Base-by-base conservation (phyloP, 495 filamentous ascomycete species). In the Penicillium ucsense region DNA sequence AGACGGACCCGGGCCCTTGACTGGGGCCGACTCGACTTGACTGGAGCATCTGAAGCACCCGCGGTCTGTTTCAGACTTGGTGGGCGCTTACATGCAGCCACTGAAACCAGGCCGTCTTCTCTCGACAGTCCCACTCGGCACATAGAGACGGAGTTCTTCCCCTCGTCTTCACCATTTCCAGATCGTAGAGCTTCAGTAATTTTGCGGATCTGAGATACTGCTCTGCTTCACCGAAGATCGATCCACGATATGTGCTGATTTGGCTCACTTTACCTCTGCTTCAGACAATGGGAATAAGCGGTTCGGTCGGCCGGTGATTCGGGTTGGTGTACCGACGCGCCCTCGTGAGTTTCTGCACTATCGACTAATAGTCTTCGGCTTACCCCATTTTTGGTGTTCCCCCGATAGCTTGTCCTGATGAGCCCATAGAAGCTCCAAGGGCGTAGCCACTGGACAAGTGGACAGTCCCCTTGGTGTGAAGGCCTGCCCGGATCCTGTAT, bases 41-140 rank as follows among this genome's bases (percentile, higher is more conserved):
- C 42, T 45, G 42, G 34, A 45, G 39, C 45, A 62, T 51, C 54
- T 64, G 61, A 64, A 64, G 57, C 61, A 64, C 53, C 59, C 59
- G 59, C 45, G 49, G 47, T 28, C 49, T 39, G 62, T 65, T 65
- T 65, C 62, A 65, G 58, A 57, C 31, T 35, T 39, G 43, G 51
- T 57, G 52, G 57, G 60, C 60, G 60, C 60, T 61, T 63, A 63
- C 57, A 48, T 54, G 60, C 60, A 61, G 54, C 54, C 52, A 58
- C 40, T 61, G 51, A 56, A 54, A 59, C 53, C 41, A 43, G 36
- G 37, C 46, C 40, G 20, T 35, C 27, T 11, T 10, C 39, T 9
- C 20, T 31, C 31, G 12, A 10, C 27, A 8, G 34, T 36, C 33
- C 43, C 43, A 29, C 34, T 45, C 34, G 20, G 27, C 12, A 31